Percentiles rank a stretch among this genome's conserved stretches.
phyloP scores from a whole-genome alignment of 148 eudicot species.

The Mesembryanthemum crystallinum region DNA sequence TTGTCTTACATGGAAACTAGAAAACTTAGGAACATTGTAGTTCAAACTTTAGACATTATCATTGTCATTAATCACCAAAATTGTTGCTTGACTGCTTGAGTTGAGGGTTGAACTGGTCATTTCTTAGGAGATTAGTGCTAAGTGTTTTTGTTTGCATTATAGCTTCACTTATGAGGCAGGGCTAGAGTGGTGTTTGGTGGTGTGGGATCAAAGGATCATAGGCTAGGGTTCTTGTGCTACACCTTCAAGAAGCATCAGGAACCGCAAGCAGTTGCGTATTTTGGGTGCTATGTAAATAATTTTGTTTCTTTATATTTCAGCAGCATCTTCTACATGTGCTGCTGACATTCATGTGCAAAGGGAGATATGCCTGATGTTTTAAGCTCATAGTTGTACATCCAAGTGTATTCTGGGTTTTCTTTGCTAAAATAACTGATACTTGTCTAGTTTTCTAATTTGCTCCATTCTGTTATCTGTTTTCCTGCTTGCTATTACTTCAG shows the following conservation, averaged over 20 bases:
- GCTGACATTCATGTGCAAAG: neutral
- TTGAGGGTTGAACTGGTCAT: neutral
- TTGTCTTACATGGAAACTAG: too few relatives aligned
- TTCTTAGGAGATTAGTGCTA: neutral
- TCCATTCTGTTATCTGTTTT: neutral
- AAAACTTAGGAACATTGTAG: neutral
- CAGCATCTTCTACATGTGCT: neutral
- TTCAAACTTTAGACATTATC: neutral
- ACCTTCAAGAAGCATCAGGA: neutral
- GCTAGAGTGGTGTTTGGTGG: neutral
- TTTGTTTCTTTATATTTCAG: neutral
- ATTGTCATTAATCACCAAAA: neutral
- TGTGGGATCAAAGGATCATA: neutral
- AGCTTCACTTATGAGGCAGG: neutral
- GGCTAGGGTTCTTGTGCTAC: neutral
- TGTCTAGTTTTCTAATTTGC: neutral
- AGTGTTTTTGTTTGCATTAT: neutral
- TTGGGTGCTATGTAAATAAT: neutral
- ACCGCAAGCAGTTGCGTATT: neutral
- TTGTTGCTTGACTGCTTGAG: conserved; percentile 1
- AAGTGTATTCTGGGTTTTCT: neutral
- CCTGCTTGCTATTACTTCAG: neutral
- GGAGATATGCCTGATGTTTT: neutral
- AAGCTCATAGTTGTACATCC: neutral
- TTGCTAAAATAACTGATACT: neutral